These are phyloP conservation scores for Paraleonurus japonicus DNA, from an alignment of 257 asterid genomes.

Conservation along the genomic window DNA sequence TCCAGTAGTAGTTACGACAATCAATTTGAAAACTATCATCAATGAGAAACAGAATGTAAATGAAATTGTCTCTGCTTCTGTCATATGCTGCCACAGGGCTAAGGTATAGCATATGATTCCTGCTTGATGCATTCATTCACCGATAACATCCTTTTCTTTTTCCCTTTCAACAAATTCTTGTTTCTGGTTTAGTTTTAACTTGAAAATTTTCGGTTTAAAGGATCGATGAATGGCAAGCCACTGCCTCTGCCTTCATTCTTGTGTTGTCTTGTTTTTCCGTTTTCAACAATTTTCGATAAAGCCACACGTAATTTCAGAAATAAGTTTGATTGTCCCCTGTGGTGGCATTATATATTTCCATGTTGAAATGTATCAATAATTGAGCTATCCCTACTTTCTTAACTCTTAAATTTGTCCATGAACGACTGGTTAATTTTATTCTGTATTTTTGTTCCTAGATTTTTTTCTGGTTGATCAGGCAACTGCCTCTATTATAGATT, in stretches of 20 bases:
- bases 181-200: slow-evolving; percentile 8
- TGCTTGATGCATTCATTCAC: slow-evolving; percentile 16
- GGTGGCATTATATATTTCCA: slow-evolving; percentile 9
- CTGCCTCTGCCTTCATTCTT: neutral
- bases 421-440: slow-evolving; percentile 5
- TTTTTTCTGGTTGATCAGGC: slow-evolving; percentile 16
- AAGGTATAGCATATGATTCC: slow-evolving; percentile 59
- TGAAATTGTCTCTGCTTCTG: slow-evolving; percentile 92
- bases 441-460: slow-evolving; percentile 12
- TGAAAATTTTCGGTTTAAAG: neutral
- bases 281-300: neutral
- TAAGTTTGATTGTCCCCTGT: slow-evolving; percentile 10
- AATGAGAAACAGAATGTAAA: slow-evolving; percentile 76
- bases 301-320: slow-evolving; percentile 8
- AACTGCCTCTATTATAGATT: slow-evolving; percentile 14
- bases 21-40: slow-evolving; percentile 80
- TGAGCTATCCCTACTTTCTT: slow-evolving; percentile 18
- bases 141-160: neutral
- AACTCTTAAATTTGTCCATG: neutral
- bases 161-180: neutral
- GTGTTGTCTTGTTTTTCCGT: neutral
- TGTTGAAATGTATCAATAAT: slow-evolving; percentile 4
- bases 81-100: slow-evolving; percentile 82
- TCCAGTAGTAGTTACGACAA: slow-evolving; percentile 78
- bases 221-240: slow-evolving; percentile 4